These are phyloP conservation scores for Arthrobotrys sphaeroides DNA, from an alignment of 2,329 filamentous ascomycete genomes.

Conservation along the genomic window DNA sequence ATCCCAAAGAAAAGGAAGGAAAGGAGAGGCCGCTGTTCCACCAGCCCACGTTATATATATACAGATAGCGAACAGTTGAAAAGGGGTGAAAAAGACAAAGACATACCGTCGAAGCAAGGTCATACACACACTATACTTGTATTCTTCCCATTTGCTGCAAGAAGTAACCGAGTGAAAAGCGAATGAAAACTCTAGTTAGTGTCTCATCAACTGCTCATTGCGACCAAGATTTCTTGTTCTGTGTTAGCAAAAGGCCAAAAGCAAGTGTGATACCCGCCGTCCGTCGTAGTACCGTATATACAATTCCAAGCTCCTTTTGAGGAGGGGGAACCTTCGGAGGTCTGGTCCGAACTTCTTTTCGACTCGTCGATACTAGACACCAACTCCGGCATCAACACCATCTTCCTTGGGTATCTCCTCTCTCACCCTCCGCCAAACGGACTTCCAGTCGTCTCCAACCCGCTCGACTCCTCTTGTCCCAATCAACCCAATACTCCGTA, in stretches of 20 bases:
- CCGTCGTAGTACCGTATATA: conserved; percentile 34
- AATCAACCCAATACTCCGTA: conserved; percentile 73
- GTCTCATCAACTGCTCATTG: conserved; percentile 18
- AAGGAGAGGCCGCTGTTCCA: conserved; percentile 40
- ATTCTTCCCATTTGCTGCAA: not conserved
- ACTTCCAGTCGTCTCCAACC: conserved; percentile 68
- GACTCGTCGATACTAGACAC: conserved; percentile 8
- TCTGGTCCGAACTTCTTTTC: no score
- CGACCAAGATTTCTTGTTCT: no score
- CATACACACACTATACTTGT: not conserved
- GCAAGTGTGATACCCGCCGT: conserved; percentile 17
- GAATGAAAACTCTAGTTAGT: conserved; percentile 21
- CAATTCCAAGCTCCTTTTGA: conserved; percentile 1
- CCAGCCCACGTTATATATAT: conserved; percentile 30
- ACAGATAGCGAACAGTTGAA: conserved; percentile 18
- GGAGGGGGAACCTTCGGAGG: not conserved
- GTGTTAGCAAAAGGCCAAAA: not conserved
- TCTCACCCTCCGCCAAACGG: conserved; percentile 56
- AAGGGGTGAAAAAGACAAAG: not conserved
- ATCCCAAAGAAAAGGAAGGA: conserved; percentile 8
- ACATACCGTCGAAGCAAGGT: not conserved
- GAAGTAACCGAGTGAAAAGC: conserved; percentile 6
- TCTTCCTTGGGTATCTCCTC: conserved; percentile 48
- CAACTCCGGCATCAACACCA: conserved; percentile 28
- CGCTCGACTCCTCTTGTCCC: conserved; percentile 75